Evolutionary conservation across 1,284 basidiomycete species (phyloP).

Genomic region (Melampsora americana): DNA sequence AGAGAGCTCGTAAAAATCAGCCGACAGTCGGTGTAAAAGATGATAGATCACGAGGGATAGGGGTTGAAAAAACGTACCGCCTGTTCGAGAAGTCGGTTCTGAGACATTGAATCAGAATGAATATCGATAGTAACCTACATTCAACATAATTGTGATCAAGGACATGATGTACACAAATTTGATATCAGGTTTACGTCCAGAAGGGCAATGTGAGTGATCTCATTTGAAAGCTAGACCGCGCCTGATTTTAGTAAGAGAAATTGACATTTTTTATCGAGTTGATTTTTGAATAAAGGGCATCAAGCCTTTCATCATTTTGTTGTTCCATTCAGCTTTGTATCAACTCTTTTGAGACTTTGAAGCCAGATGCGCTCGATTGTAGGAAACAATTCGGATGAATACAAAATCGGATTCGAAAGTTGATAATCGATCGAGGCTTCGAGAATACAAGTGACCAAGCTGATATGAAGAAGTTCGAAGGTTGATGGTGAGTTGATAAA

Average conservation of each 20-base stretch:
- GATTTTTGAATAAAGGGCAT: constrained; percentile 40
- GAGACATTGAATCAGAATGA: constrained; percentile 31
- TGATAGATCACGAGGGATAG: too few species aligned
- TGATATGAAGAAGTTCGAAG: too few species aligned
- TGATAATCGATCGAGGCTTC: too few species aligned
- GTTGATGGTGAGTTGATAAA: too few species aligned
- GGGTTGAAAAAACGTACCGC: background rate
- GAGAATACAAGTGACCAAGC: too few species aligned
- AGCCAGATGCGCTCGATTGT: too few species aligned
- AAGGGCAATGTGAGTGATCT: background rate
- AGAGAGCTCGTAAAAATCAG: too few species aligned
- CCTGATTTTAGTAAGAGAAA: background rate
- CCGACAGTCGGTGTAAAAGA: background rate
- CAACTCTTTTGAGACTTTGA: too few species aligned
- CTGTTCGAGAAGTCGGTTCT: constrained; percentile 27
- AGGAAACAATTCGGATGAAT: too few species aligned
- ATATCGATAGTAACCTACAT: constrained; percentile 35
- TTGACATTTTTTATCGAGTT: constrained; percentile 35
- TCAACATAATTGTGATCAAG: background rate
- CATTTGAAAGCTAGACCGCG: background rate
- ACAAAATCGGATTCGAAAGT: too few species aligned
- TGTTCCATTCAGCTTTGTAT: constrained; percentile 22
- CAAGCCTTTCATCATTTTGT: constrained; percentile 38
- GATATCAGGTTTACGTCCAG: background rate
- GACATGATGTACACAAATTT: background rate